Percentiles rank a stretch among this genome's conserved stretches.
These are phyloP conservation scores for Pseudoneurospora amorphoporcata DNA, from an alignment of 495 filamentous ascomycete species.

Conservation along the genomic window DNA sequence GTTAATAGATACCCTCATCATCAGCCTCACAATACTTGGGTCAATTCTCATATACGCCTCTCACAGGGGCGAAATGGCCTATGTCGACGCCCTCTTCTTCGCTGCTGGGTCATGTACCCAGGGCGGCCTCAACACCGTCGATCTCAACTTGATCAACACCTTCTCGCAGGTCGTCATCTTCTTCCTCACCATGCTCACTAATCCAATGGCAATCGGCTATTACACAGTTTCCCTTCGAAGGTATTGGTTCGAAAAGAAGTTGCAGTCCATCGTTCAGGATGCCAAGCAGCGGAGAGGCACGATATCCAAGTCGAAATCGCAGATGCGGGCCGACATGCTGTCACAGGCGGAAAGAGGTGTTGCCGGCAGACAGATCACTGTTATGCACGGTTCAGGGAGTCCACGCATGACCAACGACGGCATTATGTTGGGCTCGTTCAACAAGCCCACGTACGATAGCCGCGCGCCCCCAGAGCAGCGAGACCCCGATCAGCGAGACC, in stretches of 20 bases:
- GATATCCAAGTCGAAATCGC: slow-evolving; percentile 41
- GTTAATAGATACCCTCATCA: slow-evolving; percentile 64
- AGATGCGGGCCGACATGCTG: slow-evolving; percentile 43
- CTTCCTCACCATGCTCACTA: slow-evolving; percentile 60
- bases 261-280: slow-evolving; percentile 52
- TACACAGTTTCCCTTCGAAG: slow-evolving; percentile 83
- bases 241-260: slow-evolving; percentile 96
- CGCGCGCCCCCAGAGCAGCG: neutral
- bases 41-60: slow-evolving; percentile 66
- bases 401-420: slow-evolving; percentile 39
- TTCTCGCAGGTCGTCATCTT: slow-evolving; percentile 75
- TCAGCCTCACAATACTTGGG: slow-evolving; percentile 54
- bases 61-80: slow-evolving; percentile 45
- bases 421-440: slow-evolving; percentile 21
- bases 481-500: slow-evolving; percentile 18
- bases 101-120: slow-evolving; percentile 73
- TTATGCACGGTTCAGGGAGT: slow-evolving; percentile 47
- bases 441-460: slow-evolving; percentile 3
- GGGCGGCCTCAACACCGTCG: slow-evolving; percentile 80
- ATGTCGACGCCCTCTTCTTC: slow-evolving; percentile 87
- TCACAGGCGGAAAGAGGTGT: slow-evolving; percentile 56
- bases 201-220: slow-evolving; percentile 83
- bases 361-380: slow-evolving; percentile 58
- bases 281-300: slow-evolving; percentile 32
- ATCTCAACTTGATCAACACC: slow-evolving; percentile 61